Conservation (phyloP, 2,329 filamentous ascomycete species). For the Claviceps digitariae region DNA sequence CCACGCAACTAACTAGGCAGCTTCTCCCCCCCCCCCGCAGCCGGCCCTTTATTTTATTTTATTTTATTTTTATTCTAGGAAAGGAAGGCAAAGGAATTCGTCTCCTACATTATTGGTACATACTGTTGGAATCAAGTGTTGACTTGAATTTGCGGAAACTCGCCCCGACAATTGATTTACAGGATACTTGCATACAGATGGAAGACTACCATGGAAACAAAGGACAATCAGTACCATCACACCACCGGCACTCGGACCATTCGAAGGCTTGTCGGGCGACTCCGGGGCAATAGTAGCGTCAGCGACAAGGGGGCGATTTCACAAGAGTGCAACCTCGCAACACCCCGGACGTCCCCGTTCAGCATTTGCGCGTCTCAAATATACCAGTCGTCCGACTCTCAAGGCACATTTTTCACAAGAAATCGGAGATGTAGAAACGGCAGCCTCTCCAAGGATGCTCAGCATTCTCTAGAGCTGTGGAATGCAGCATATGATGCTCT, state of each 20-base stretch:
- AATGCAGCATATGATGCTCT: slow-evolving; percentile 21
- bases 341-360: neutral
- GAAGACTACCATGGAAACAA: neutral
- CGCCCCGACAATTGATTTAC: neutral
- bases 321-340: neutral
- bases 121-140: no score
- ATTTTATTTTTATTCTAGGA: no score
- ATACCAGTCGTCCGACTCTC: slow-evolving; percentile 1
- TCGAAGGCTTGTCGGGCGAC: slow-evolving; percentile 8
- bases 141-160: neutral
- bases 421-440: neutral
- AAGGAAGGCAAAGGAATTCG: no score
- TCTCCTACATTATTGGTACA: no score
- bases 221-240: neutral
- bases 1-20: no score
- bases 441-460: neutral
- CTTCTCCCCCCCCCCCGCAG: no score
- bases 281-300: slow-evolving; percentile 4
- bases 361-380: neutral
- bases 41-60: no score
- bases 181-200: neutral
- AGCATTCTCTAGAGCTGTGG: slow-evolving; percentile 18
- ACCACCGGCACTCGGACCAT: neutral
- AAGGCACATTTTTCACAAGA: neutral
- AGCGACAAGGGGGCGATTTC: slow-evolving; percentile 1